A percentile compares a stretch with the other conserved stretches of the same genome.
phyloP scores from a whole-genome alignment of 2,329 filamentous ascomycete genomes.

The Colletotrichum aenigma region DNA sequence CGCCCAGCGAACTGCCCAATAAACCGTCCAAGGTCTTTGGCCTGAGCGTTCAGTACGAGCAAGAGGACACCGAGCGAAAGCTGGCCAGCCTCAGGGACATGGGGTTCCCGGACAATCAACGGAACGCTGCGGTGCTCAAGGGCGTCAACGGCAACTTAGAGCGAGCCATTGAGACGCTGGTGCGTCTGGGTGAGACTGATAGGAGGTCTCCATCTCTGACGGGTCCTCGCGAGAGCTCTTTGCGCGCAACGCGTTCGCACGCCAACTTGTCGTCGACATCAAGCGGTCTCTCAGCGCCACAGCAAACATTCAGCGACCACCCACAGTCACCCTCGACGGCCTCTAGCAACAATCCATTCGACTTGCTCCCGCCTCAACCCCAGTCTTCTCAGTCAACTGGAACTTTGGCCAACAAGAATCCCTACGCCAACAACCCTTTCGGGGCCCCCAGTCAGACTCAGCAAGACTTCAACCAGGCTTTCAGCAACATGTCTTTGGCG shows the following conservation, averaged over 20 bases:
- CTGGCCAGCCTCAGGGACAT: slow-evolving; percentile 81
- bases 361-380: slow-evolving; percentile 58
- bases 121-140: slow-evolving; percentile 82
- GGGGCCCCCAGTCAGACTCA: slow-evolving; percentile 52
- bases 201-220: slow-evolving; percentile 43
- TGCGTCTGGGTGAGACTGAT: slow-evolving; percentile 77
- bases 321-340: slow-evolving; percentile 42
- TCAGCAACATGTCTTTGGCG: slow-evolving; percentile 77
- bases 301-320: slow-evolving; percentile 24
- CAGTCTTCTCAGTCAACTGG: slow-evolving; percentile 71
- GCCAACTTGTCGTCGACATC: slow-evolving; percentile 53
- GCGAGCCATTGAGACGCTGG: slow-evolving; percentile 81
- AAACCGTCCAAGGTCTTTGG: slow-evolving; percentile 75
- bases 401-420: slow-evolving; percentile 61
- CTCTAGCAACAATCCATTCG: slow-evolving; percentile 75
- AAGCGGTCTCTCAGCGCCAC: slow-evolving; percentile 36
- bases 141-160: slow-evolving; percentile 86
- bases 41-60: slow-evolving; percentile 62
- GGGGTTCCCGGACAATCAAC: slow-evolving; percentile 86
- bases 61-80: slow-evolving; percentile 75
- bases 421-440: slow-evolving; percentile 75
- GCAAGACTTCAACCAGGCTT: slow-evolving; percentile 66
- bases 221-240: slow-evolving; percentile 51
- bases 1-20: slow-evolving; percentile 50
- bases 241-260: slow-evolving; percentile 56